Evolutionary conservation across 768 basidiomycete genomes (phyloP), one percentile per base, ranked within the genome.

Genomic region (Psilocybe cyanescens): DNA sequence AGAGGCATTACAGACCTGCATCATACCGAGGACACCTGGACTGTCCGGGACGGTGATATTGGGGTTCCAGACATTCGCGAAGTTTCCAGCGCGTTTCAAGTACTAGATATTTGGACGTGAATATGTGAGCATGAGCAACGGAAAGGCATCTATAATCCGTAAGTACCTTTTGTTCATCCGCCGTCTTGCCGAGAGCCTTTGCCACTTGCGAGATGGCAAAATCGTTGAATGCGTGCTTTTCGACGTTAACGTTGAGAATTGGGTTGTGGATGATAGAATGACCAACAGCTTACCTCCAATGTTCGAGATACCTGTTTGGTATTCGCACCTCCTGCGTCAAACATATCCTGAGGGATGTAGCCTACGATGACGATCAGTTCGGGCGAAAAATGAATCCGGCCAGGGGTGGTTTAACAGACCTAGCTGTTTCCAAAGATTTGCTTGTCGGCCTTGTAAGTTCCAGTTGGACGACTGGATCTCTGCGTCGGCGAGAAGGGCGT

Each of bases 161-260:
- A 52, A 52, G 1, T 64, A 85, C 86, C 78, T 88, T 88, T 35
- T 70, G 66, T 8, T 74, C 79, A 67, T 88, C 87, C 7, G 70
- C 74, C 0, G 73, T 73, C 56, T 81, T 83, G 17, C 82, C 83
- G 2, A 89, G 73, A 4, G 78, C 59, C 62, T 83, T 85, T 0
- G 87, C 83, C 1, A 88, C 87, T 75, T 88, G 87, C 1, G 86
- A 84, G 52, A 89, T 84, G 1, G 83, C 73, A 64, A 89, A 89
- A 64, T 89, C 87, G 57, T 80, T 81, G 68, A 89, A 89, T 1
- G 87, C 79, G 65, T 88, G 79, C 87, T 88, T 57, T 8, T 14
- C 14, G 19, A 37, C 14, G 8, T 14, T 30, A 33, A 31, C 24
- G 17, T 3, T 55, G 9, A 50, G 9, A 44, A n/a, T n/a, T 17